Evolutionary conservation across 108 stramenopile species (phyloP), one percentile per base, ranked within the genome.

Genomic region (Asterionellopsis glacialis): DNA sequence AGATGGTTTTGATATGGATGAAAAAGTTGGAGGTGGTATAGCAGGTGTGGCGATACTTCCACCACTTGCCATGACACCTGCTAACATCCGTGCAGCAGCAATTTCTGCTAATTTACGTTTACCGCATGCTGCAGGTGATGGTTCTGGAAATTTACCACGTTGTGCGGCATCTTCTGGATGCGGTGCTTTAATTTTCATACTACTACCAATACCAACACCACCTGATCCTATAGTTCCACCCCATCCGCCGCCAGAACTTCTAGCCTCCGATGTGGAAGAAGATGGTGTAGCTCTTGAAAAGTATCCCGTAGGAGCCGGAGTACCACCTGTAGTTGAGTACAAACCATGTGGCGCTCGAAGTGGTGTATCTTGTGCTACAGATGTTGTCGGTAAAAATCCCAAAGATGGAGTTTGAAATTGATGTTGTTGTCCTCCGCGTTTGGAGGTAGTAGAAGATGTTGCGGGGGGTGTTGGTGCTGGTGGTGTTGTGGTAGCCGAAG

Each of bases 31-130:
- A 33, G 5, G 43, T 39, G 24, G 5, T 5, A 2, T 33, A 33
- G 5, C 7, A 33, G 33, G 2, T 5, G 64, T 45, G n/a, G n/a
- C n/a, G n/a, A n/a, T n/a, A 28, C 49, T 50, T n/a, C 25, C 23
- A n/a, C 54, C 55, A 22, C 49, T 50, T 21, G 60, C 59, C 23
- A 62, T 66, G 10, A 85, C 91, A 43, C 85, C 87, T 7, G 86
- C 86, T 51, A 93, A 67, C 91, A 93, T 86, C 39, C 81, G 79
- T 24, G 91, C 91, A 4, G 88, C 91, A 15, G 84, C 85, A 60
- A 93, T 83, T 64, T 93, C 91, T 1, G 82, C 86, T 51, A 84
- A 48, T 70, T 93, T 93, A 11, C 91, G 76, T 68, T 87, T 90
- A 6, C 91, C 91, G 61, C 84, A 85, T 9, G 88, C 91, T 5